Base-by-base conservation (phyloP, 1,139 yeast genomes). In the Taphrina betulina region DNA sequence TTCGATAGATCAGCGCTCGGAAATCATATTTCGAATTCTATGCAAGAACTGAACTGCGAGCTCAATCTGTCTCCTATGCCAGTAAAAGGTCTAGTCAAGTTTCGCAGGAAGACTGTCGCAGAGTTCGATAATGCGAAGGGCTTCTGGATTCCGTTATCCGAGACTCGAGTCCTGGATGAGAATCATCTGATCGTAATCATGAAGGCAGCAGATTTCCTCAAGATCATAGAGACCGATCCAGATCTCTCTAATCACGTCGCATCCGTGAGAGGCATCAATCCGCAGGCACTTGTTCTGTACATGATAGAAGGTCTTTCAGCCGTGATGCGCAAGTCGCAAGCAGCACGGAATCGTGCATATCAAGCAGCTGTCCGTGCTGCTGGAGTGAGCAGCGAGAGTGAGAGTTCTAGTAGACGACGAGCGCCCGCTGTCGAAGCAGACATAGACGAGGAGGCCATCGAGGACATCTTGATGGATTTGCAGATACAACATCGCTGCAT, bases 301-400 rank as follows among this genome's bases (percentile, higher is more conserved):
- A 44, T 62, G 60, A 54, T 62, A 17, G 63, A 62, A 28, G 63
- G 63, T 5, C 53, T 62, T 16, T 23, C 34, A 12, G 43, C 50
- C 14, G 33, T 60, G 16, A 36, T 46, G 19, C 40, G 43, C 20
- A 60, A 61, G 33, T 17, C 60, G 33, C 43, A 35, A 10, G 31
- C 52, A 7, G 38, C 44, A 16, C 48, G 42, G 16, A 57, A 58
- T 20, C 58, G 62, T 2, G 62, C 57, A n/a, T 59, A 55, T 33
- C 45, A 34, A n/a, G 33, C 46, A 12, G 35, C 38, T 24, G 63
- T 61, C 12, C 59, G 62, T 17, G 53, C 50, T 22, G 43, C 28
- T n/a, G 58, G 46, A 8, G 40, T 35, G 12, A 35, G 38, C 29
- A 28, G 53, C n/a, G 36, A 16, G 14, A n/a, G 29, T 37, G 50